Evolutionary conservation across 345 rosid species (phyloP).

Genomic region (Sisymbrium irio): DNA sequence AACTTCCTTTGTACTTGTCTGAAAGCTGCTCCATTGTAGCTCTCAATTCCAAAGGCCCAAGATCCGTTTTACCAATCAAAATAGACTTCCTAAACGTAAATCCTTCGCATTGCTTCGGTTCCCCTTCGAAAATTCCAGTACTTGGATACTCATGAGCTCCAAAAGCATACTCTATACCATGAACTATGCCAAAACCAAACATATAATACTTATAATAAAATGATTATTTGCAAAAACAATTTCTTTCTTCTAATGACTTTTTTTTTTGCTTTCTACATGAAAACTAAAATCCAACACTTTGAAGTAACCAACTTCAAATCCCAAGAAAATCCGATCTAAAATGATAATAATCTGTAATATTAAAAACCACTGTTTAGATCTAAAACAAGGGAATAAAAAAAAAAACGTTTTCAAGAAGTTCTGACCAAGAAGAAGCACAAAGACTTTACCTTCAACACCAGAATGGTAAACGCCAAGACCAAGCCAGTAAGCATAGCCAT

Average conservation of each 20-base stretch:
- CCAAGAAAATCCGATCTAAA: slow-evolving; percentile 8
- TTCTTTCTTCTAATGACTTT: neutral
- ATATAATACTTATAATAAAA: neutral
- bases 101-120: slow-evolving; percentile 89
- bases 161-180: slow-evolving; percentile 89
- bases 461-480: slow-evolving; percentile 98
- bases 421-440: neutral
- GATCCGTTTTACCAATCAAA: slow-evolving; percentile 82
- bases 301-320: neutral
- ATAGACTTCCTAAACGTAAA: slow-evolving; percentile 83
- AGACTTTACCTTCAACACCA: slow-evolving; percentile 86
- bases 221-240: neutral
- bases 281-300: neutral
- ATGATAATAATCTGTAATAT: slow-evolving; percentile 18
- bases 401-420: neutral
- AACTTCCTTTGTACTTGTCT: slow-evolving; percentile 69
- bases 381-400: no score
- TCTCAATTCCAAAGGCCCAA: slow-evolving; percentile 63
- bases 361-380: slow-evolving; percentile 8
- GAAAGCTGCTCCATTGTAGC: slow-evolving; percentile 78
- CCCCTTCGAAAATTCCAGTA: slow-evolving; percentile 91
- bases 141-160: slow-evolving; percentile 96
- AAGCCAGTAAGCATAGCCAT: slow-evolving; percentile 96
- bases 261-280: neutral
- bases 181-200: slow-evolving; percentile 45